Evolutionary conservation across 2,329 filamentous ascomycete species (phyloP).

Genomic region (Zymoseptoria crescenta): DNA sequence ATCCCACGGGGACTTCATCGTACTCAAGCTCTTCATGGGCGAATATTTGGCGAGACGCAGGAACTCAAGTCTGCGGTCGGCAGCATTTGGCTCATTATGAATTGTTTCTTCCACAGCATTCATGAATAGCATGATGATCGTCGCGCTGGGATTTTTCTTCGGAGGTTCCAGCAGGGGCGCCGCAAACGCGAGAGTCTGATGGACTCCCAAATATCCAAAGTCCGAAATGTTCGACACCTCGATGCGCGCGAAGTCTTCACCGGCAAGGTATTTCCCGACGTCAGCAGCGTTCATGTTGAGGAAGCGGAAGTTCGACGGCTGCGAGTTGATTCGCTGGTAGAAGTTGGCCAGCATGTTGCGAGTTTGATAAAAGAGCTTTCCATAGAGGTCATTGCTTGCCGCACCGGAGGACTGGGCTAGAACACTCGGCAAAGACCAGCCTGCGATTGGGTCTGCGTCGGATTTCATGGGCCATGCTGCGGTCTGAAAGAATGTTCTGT

Average conservation of each 20-base stretch:
- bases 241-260: constrained; percentile 12
- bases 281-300: constrained; percentile 21
- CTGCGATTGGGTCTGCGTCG: constrained; percentile 29
- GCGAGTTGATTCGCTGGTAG: constrained; percentile 19
- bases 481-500: constrained; percentile 32
- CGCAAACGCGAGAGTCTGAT: constrained; percentile 22
- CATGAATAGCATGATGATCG: constrained; percentile 37
- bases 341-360: constrained; percentile 27
- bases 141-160: constrained; percentile 33
- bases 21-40: too few species aligned
- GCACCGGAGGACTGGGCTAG: constrained; percentile 12
- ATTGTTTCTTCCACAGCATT: constrained; percentile 25
- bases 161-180: constrained; percentile 29
- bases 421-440: constrained; percentile 31
- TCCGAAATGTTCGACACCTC: constrained; percentile 36
- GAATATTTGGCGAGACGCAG: too few species aligned
- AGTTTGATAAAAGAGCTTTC: constrained; percentile 33
- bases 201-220: constrained; percentile 27
- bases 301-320: constrained; percentile 24
- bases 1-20: too few species aligned
- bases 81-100: too few species aligned
- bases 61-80: too few species aligned
- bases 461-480: constrained; percentile 34
- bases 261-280: too few species aligned
- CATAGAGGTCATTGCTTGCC: constrained; percentile 31